Evolutionary conservation across 2,329 filamentous ascomycete genomes (phyloP), one percentile per base, ranked within the genome.

Genomic region (Chlorencoelia australis): DNA sequence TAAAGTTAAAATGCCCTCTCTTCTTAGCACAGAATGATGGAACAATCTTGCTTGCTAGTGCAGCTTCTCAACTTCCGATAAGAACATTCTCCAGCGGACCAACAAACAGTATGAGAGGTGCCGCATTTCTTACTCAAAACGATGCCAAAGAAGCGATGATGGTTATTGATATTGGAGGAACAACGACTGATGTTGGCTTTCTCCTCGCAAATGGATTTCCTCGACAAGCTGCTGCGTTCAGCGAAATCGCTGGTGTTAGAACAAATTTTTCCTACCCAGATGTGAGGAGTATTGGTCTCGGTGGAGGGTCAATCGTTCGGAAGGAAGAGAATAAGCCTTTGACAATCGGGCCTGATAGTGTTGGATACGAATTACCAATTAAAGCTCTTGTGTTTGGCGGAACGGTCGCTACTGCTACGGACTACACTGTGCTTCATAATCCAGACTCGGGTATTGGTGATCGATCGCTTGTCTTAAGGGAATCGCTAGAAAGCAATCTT

Each of bases 11-110:
- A 0, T 77, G 73, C 30, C 37, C 46, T 2, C 60, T 78, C 0
- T 78, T 73, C 40, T 59, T 79, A 16, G 73, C 73, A 0, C 71
- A 76, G 47, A 79, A 79, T 30, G 73, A 78, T 42, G 73, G 75
- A 1, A 76, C 71, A 0, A 61, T 79, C 2, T 52, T 75, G 2
- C 63, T 67, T 2, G 69, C 65, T 0, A 62, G 64, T 2, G 59
- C 62, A 36, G 73, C 73, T 0, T 63, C 69, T 0, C 57, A 60
- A 14, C 53, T 74, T 5, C 75, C 75, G 0, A 75, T 78, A 38
- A 59, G 68, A 21, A 76, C 70, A 0, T 78, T 79, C 44, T 72
- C 70, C 0, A 71, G 66, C 28, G 74, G 74, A 0, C 71, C 73
- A 2, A 77, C 74, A 0, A 79, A 79, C 50, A 73, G 68, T 34